phyloP scores from a whole-genome alignment of 73 alveolate genomes.

The Halteria grandinella region DNA sequence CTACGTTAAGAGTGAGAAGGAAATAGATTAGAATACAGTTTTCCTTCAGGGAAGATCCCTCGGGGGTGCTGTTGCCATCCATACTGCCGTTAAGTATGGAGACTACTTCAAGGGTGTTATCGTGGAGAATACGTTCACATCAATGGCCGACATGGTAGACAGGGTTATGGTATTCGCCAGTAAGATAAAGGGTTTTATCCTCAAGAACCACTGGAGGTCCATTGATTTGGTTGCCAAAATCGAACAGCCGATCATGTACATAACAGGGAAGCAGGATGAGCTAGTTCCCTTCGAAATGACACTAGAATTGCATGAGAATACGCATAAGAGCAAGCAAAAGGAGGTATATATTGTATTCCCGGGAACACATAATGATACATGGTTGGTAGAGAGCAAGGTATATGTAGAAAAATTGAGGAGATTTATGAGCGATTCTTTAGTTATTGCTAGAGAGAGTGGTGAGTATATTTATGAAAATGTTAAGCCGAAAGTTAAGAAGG shows the following conservation, averaged over 20 bases:
- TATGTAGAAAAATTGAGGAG: slow-evolving; percentile 11
- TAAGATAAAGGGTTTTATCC: slow-evolving; percentile 49
- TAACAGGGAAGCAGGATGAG: slow-evolving; percentile 79
- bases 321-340: slow-evolving; percentile 43
- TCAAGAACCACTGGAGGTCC: slow-evolving; percentile 65
- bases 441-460: not conserved
- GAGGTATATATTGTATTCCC: not conserved
- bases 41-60: slow-evolving; percentile 75
- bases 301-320: slow-evolving; percentile 38
- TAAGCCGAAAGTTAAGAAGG: no score
- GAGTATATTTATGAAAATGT: not conserved
- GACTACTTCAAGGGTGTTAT: slow-evolving; percentile 69
- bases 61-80: slow-evolving; percentile 85
- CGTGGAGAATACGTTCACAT: slow-evolving; percentile 77
- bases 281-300: slow-evolving; percentile 66
- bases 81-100: slow-evolving; percentile 30
- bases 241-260: slow-evolving; percentile 65
- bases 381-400: slow-evolving; percentile 23
- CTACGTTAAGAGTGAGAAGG: slow-evolving; percentile 1
- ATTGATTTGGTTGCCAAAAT: slow-evolving; percentile 57
- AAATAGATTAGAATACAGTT: slow-evolving; percentile 6
- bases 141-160: slow-evolving; percentile 5
- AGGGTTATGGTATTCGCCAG: no score
- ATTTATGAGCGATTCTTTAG: not conserved
- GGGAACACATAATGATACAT: slow-evolving; percentile 58